A percentile compares a stretch with the other conserved stretches of the same genome.
Evolutionary conservation across 2,329 filamentous ascomycete species (phyloP).

Genomic region (Xylariaceae sp.): DNA sequence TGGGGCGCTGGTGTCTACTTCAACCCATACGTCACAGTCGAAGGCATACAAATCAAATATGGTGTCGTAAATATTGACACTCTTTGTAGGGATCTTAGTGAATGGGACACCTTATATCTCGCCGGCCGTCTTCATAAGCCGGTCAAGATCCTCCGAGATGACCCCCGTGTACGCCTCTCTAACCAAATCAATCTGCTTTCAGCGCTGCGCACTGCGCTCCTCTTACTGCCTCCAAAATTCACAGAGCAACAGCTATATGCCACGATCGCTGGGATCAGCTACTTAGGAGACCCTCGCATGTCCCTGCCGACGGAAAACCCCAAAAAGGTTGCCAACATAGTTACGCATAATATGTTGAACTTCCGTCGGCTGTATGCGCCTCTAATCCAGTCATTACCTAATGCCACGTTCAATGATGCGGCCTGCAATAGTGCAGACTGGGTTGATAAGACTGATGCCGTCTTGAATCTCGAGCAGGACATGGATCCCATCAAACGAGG

Average conservation of each 20-base stretch:
- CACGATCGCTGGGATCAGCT: constrained; percentile 88
- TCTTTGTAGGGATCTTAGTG: constrained; percentile 76
- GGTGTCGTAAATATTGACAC: constrained; percentile 94
- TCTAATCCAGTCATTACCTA: constrained; percentile 84
- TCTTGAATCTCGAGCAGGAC: constrained; percentile 74
- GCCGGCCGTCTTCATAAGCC: constrained; percentile 95
- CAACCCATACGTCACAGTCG: constrained; percentile 91
- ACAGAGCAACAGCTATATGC: constrained; percentile 84
- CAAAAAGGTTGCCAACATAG: constrained; percentile 90
- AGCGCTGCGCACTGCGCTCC: constrained; percentile 81
- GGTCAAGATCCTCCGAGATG: constrained; percentile 89
- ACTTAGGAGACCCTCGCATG: constrained; percentile 97
- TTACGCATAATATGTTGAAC: constrained; percentile 82
- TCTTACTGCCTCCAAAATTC: constrained; percentile 80
- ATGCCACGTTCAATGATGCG: constrained; percentile 71
- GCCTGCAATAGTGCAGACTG: constrained; percentile 56
- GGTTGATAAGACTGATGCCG: constrained; percentile 58
- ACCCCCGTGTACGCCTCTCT: constrained; percentile 84
- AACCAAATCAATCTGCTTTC: constrained; percentile 96
- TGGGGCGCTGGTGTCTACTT: constrained; percentile 96
- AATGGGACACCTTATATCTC: constrained; percentile 95
- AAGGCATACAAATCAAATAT: constrained; percentile 96
- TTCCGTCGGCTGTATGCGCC: constrained; percentile 90
- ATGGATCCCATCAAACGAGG: constrained; percentile 88
- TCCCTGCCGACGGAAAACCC: constrained; percentile 83